Evolutionary conservation across 164 flowering plant genomes (phyloP), one percentile per base, ranked within the genome.

Genomic region (Berberis thunbergii): DNA sequence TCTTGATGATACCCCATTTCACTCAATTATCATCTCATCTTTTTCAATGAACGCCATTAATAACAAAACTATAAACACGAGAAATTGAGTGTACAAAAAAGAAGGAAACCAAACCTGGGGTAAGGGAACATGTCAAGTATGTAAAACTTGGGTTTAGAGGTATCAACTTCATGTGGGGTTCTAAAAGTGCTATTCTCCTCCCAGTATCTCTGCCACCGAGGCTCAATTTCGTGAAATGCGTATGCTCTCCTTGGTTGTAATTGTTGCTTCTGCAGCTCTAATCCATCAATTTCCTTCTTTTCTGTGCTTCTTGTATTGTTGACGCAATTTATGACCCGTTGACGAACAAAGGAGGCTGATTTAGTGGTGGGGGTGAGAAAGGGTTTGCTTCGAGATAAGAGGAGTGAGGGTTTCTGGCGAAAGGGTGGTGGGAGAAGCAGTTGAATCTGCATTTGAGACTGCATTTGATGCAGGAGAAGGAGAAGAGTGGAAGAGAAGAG

Each of bases 121-220:
- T 94, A 94, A 63, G 98, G 98, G 74, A 94, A 94, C 98, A 94
- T 94, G 72, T 94, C 98, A 50, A 94, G 97, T 54, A 91, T 94
- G 65, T 94, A 94, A 71, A 71, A 94, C 71, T 94, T 94, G 44
- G 98, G 98, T 63, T 90, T 94, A 8, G 94, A 82, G 2, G 80
- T 77, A 67, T 94, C 98, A 50, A 94, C 65, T 48, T 90, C 95
- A 62, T 94, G 97, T 0, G 95, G 95, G 48, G 95, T 91, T 57
- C 83, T 64, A 64, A 94, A 94, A 54, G 97, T 94, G 6, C 75
- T 77, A 62, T 84, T 84, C 59, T 86, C 82, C 65, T 91, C 95
- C 98, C 98, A 94, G 67, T 71, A 83, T 2, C 69, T 70, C 79
- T 94, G 98, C 98, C 98, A 94, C 63, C 81, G 78, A 26, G 87